phyloP scores from a whole-genome alignment of 306 rosid species.

The Vigna trinervia region DNA sequence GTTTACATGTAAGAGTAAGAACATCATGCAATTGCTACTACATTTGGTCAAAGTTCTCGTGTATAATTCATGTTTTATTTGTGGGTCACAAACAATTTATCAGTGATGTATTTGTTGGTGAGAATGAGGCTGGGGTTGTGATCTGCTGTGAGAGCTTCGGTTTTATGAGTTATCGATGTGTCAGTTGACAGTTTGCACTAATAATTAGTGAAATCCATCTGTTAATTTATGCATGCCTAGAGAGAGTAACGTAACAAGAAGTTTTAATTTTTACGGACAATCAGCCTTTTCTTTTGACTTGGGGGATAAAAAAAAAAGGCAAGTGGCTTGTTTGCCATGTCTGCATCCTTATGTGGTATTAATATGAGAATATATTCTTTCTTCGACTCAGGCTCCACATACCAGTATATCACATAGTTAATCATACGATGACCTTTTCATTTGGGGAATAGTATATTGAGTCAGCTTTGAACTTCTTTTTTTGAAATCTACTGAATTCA shows the following conservation, averaged over 20 bases:
- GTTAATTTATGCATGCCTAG: slow-evolving; percentile 23
- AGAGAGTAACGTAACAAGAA: neutral
- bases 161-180: slow-evolving; percentile 21
- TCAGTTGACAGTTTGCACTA: slow-evolving; percentile 3
- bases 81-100: slow-evolving; percentile 17
- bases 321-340: neutral
- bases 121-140: slow-evolving; percentile 26
- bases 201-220: slow-evolving; percentile 4
- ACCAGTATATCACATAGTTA: slow-evolving; percentile 1
- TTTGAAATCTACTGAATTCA: neutral
- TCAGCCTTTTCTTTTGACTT: neutral
- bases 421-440: neutral
- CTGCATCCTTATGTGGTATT: slow-evolving; percentile 24
- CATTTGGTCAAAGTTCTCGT: slow-evolving; percentile 3
- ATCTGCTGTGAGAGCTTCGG: slow-evolving; percentile 16
- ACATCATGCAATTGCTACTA: neutral
- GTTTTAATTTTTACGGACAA: neutral
- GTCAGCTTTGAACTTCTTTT: neutral
- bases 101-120: neutral
- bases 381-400: neutral
- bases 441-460: slow-evolving; percentile 33
- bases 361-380: neutral
- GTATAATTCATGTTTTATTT: neutral
- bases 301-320: neutral
- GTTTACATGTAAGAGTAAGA: slow-evolving; percentile 5